Evolutionary conservation across 2,329 filamentous ascomycete species (phyloP).

Genomic region (Torrubiella hemipterigena): DNA sequence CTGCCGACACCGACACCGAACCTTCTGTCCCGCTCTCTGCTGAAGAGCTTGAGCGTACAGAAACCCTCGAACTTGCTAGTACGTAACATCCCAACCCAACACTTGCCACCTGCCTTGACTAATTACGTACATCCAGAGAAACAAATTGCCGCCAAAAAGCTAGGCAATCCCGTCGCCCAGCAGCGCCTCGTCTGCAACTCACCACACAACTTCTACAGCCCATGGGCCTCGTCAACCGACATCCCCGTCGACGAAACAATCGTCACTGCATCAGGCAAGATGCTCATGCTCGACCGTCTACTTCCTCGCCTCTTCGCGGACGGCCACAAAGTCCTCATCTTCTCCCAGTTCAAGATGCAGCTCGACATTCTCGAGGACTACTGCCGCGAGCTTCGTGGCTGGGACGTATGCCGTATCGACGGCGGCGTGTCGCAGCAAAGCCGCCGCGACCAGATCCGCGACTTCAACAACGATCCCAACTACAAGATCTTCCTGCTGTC

Average conservation of each 20-base stretch:
- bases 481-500: constrained; percentile 76
- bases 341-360: constrained; percentile 92
- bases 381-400: constrained; percentile 60
- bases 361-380: constrained; percentile 87
- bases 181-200: constrained; percentile 85
- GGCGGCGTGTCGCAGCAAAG: constrained; percentile 69
- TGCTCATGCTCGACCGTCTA: constrained; percentile 83
- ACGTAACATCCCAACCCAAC: constrained; percentile 19
- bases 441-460: constrained; percentile 57
- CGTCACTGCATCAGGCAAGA: constrained; percentile 83
- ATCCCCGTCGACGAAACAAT: constrained; percentile 64
- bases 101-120: too few relatives aligned
- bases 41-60: constrained; percentile 52
- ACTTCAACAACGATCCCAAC: constrained; percentile 55
- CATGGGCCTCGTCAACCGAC: constrained; percentile 54
- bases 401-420: constrained; percentile 83
- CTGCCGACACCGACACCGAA: constrained; percentile 23
- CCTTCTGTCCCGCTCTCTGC: constrained; percentile 23
- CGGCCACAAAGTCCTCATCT: constrained; percentile 86
- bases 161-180: constrained; percentile 89
- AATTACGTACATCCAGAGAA: constrained; percentile 42
- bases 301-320: constrained; percentile 61
- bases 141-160: constrained; percentile 80
- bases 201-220: constrained; percentile 94
- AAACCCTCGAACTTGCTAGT: constrained; percentile 68